Evolutionary conservation across 345 rosid genomes (phyloP).

Genomic region (Populus alba): DNA sequence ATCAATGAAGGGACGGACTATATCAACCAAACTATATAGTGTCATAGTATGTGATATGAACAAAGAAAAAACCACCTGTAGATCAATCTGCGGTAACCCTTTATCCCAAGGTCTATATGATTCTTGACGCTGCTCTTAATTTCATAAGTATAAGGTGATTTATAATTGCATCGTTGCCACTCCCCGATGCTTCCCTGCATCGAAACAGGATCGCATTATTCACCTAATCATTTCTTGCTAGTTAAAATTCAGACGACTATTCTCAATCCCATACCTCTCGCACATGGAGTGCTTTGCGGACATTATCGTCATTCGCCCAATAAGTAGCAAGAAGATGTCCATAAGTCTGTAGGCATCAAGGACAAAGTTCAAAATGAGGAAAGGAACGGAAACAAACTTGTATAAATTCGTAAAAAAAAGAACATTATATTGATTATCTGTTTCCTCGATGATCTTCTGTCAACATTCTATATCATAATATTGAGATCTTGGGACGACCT

Average conservation of each 20-base stretch:
- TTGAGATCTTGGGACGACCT: neutral
- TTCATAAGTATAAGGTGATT: neutral
- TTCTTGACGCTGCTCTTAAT: neutral
- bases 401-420: no score
- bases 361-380: neutral
- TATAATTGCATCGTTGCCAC: neutral
- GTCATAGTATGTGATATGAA: no score
- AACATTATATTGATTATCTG: no score
- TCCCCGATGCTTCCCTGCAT: neutral
- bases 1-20: neutral
- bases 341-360: neutral
- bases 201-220: neutral
- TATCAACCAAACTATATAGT: neutral
- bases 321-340: neutral
- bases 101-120: neutral
- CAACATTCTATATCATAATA: neutral
- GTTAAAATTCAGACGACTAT: neutral
- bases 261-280: neutral
- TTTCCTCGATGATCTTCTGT: neutral
- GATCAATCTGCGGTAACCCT: slow-evolving; percentile 5
- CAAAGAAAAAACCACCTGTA: neutral
- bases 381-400: neutral
- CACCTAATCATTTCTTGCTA: neutral
- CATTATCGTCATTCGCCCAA: neutral
- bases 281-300: neutral